Conservation (phyloP, 2,329 filamentous ascomycete species). For the Aspergillus sp. region DNA sequence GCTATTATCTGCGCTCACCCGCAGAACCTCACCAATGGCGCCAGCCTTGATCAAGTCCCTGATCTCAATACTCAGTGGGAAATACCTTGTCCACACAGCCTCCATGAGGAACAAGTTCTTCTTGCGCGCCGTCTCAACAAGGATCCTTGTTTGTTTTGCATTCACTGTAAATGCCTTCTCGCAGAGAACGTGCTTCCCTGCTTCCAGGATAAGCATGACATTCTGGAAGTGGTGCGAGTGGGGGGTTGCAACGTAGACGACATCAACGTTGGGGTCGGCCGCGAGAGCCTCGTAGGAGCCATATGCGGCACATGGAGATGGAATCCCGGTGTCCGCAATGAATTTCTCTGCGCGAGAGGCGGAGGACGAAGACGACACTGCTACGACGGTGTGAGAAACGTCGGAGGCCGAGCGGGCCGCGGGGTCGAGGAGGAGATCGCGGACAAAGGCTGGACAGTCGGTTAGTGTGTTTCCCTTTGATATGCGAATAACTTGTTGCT, state of each 20-base stretch:
- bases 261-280: conserved; percentile 74
- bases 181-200: conserved; percentile 84
- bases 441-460: conserved; percentile 58
- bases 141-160: conserved; percentile 69
- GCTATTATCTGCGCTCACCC: conserved; percentile 61
- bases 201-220: conserved; percentile 76
- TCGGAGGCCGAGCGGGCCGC: conserved; percentile 67
- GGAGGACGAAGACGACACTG: conserved; percentile 77
- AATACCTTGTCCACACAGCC: conserved; percentile 87
- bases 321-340: conserved; percentile 68
- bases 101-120: conserved; percentile 81
- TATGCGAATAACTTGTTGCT: background rate
- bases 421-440: conserved; percentile 76
- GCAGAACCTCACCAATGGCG: conserved; percentile 58
- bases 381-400: conserved; percentile 73
- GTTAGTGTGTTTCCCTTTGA: background rate
- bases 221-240: conserved; percentile 95
- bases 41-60: conserved; percentile 56
- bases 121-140: conserved; percentile 69
- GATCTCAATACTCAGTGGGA: conserved; percentile 77
- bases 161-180: conserved; percentile 90
- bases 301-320: conserved; percentile 68
- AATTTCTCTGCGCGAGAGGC: conserved; percentile 69
- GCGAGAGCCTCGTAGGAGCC: conserved; percentile 82
- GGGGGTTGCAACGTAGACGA: conserved; percentile 85